Evolutionary conservation across 495 filamentous ascomycete genomes (phyloP).

Genomic region (Daldinia vernicosa): DNA sequence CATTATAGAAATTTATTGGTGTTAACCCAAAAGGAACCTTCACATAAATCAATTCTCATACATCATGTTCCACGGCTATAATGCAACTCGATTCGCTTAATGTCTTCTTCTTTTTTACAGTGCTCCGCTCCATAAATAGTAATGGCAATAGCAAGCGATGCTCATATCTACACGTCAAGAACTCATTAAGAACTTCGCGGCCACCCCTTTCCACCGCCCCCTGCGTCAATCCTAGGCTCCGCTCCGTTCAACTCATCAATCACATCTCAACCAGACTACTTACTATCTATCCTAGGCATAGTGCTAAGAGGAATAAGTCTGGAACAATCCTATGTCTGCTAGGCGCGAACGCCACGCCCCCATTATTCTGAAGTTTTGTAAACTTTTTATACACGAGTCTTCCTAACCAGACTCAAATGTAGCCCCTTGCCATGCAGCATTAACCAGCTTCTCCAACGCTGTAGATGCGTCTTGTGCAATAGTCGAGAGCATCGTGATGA

Average conservation of each 20-base stretch:
- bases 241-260: constrained; percentile 1
- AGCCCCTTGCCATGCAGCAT: constrained; percentile 18
- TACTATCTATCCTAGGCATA: constrained; percentile 11
- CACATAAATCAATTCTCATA: constrained; percentile 2
- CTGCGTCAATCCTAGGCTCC: not conserved
- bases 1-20: too few species aligned
- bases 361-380: constrained; percentile 33
- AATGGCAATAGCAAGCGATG: constrained; percentile 5
- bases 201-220: not conserved
- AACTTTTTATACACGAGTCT: constrained; percentile 36
- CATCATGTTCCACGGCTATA: not conserved
- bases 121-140: constrained; percentile 16
- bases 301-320: constrained; percentile 5
- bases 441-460: constrained; percentile 12
- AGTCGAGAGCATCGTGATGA: constrained; percentile 22
- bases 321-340: not conserved
- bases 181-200: not conserved
- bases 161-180: constrained; percentile 30
- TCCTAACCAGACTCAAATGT: constrained; percentile 11
- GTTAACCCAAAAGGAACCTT: not conserved
- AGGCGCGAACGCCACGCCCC: constrained; percentile 4
- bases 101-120: constrained; percentile 10
- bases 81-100: constrained; percentile 19
- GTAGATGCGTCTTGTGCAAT: constrained; percentile 1
- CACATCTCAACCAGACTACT: not conserved